Conservation (phyloP, 305 asterid species). For the Fraxinus angustifolia region DNA sequence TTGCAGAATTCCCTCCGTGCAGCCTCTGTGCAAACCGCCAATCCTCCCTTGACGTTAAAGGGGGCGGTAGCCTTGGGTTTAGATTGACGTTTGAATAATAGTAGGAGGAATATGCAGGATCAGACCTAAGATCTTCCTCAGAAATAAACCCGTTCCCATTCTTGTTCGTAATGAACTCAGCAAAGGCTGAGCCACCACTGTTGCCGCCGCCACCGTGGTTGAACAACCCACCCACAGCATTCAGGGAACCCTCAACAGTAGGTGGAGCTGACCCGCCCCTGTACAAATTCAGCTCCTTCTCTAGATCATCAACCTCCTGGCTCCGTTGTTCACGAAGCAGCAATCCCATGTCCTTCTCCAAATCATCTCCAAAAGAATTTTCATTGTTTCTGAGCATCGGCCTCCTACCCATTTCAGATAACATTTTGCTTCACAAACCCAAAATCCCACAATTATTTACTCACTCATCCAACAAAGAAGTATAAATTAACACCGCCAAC, state of each 20-base stretch:
- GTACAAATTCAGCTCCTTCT: slow-evolving; percentile 53
- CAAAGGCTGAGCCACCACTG: slow-evolving; percentile 27
- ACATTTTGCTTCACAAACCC: slow-evolving; percentile 44
- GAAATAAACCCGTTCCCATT: slow-evolving; percentile 10
- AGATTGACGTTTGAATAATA: slow-evolving; percentile 19
- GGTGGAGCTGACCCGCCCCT: slow-evolving; percentile 23
- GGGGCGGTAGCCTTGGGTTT: slow-evolving; percentile 97
- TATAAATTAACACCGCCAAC: background rate
- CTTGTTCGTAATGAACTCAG: background rate
- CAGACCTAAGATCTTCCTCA: slow-evolving; percentile 19
- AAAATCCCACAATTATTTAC: slow-evolving; percentile 18
- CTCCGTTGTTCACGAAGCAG: slow-evolving; percentile 73
- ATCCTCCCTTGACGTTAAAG: slow-evolving; percentile 56
- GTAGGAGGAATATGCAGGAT: slow-evolving; percentile 17
- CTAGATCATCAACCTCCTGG: slow-evolving; percentile 82
- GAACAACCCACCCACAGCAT: slow-evolving; percentile 16
- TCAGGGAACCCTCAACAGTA: slow-evolving; percentile 19
- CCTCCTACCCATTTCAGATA: slow-evolving; percentile 77
- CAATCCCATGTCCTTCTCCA: slow-evolving; percentile 72
- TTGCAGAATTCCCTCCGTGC: slow-evolving; percentile 17
- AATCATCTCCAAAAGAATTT: slow-evolving; percentile 79
- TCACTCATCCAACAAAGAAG: slow-evolving; percentile 29
- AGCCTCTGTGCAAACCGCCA: slow-evolving; percentile 25
- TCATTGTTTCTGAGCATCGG: slow-evolving; percentile 75
- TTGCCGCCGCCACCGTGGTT: slow-evolving; percentile 44